Evolutionary conservation across 805 yeast species (phyloP).

Genomic region (Suhomyces sp.): DNA sequence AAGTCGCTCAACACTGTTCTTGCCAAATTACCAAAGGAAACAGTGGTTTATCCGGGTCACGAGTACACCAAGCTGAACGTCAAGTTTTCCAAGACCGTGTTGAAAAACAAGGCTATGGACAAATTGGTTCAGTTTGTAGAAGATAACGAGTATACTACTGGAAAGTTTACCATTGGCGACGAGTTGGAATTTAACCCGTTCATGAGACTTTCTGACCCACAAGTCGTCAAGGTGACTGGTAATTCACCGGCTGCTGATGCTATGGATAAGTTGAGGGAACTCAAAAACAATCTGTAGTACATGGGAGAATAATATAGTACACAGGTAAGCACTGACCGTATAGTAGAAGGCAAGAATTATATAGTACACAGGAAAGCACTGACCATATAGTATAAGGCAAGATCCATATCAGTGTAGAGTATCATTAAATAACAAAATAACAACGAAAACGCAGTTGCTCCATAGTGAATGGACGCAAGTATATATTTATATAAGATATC

Average conservation of each 20-base stretch:
- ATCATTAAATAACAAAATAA: no score
- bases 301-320: no score
- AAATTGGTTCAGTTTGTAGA: slow-evolving; percentile 50
- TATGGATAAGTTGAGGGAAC: slow-evolving; percentile 68
- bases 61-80: slow-evolving; percentile 88
- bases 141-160: slow-evolving; percentile 74
- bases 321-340: no score
- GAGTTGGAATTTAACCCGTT: slow-evolving; percentile 86
- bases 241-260: slow-evolving; percentile 48
- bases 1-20: slow-evolving; percentile 57
- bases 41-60: slow-evolving; percentile 88
- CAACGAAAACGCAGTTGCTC: no score
- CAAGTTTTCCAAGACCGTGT: slow-evolving; percentile 66
- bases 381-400: no score
- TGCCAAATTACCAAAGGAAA: slow-evolving; percentile 61
- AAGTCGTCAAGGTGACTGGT: slow-evolving; percentile 59
- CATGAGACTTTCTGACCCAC: slow-evolving; percentile 70
- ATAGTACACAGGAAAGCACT: no score
- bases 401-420: no score
- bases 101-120: slow-evolving; percentile 53
- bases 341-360: no score
- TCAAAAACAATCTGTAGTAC: slow-evolving; percentile 63
- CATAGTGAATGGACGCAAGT: no score
- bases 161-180: slow-evolving; percentile 78
- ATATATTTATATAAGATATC: no score